phyloP scores from a whole-genome alignment of 176 grass and related monocot genomes.

The Neostapfia colusana region DNA sequence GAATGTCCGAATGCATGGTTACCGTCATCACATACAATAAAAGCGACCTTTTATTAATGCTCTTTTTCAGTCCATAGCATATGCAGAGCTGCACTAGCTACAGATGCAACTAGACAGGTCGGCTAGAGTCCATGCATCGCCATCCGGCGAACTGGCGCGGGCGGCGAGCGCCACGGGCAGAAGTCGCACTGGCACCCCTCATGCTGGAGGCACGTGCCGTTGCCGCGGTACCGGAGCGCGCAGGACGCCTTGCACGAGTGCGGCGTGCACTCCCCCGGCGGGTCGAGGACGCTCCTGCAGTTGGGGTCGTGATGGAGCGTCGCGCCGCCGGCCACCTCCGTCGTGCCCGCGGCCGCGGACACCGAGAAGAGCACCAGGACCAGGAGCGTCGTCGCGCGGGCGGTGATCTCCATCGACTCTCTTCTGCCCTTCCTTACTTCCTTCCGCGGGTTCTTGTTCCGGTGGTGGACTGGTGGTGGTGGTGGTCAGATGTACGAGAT shows the following conservation, averaged over 20 bases:
- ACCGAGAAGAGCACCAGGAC: neutral
- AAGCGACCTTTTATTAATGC: too few species aligned
- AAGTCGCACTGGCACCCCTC: neutral
- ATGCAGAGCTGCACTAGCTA: neutral
- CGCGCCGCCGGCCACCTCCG: too few species aligned
- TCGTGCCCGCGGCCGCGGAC: neutral
- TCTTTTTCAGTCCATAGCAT: neutral
- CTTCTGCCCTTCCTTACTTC: too few species aligned
- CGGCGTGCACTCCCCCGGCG: neutral
- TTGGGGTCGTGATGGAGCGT: neutral
- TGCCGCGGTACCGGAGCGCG: neutral
- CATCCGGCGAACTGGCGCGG: neutral
- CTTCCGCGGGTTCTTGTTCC: too few species aligned
- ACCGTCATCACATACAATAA: too few species aligned
- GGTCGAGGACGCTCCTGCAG: neutral
- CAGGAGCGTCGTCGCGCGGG: neutral
- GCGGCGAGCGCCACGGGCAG: neutral
- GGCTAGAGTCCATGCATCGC: neutral
- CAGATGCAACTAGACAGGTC: neutral
- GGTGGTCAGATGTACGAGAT: too few species aligned
- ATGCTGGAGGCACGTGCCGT: neutral
- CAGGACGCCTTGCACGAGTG: slow-evolving; percentile 4
- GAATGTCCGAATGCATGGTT: neutral
- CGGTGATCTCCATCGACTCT: neutral
- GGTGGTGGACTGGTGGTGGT: too few species aligned